These are phyloP conservation scores for Grifola frondosa DNA, from an alignment of 1,284 basidiomycete genomes.

Conservation along the genomic window DNA sequence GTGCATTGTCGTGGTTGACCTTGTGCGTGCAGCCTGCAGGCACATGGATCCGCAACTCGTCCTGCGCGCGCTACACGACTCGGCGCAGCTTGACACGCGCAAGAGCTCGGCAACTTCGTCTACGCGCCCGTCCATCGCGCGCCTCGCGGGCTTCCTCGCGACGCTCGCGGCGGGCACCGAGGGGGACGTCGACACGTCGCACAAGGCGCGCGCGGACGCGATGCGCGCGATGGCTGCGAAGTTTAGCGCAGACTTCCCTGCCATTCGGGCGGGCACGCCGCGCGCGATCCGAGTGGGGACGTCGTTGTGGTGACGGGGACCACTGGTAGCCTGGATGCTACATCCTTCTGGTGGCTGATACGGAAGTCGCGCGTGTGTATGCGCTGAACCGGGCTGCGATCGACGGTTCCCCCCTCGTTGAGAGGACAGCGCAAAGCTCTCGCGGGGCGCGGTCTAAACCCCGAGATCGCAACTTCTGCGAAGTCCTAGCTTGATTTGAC, in stretches of 20 bases:
- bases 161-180: slow-evolving; percentile 13
- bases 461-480: too few relatives aligned
- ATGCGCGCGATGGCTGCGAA: slow-evolving; percentile 14
- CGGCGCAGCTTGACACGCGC: slow-evolving; percentile 6
- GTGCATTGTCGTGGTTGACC: not conserved
- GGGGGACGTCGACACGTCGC: slow-evolving; percentile 14
- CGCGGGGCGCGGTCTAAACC: too few relatives aligned
- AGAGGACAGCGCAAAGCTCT: too few relatives aligned
- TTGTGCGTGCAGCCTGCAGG: slow-evolving; percentile 27
- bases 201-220: slow-evolving; percentile 14
- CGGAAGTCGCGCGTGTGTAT: slow-evolving; percentile 21
- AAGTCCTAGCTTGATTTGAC: too few relatives aligned
- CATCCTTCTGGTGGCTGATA: slow-evolving; percentile 21
- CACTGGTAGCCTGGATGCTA: slow-evolving; percentile 27
- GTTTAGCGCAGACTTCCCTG: slow-evolving; percentile 15
- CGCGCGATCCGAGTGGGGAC: slow-evolving; percentile 10
- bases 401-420: too few relatives aligned
- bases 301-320: slow-evolving; percentile 30
- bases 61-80: slow-evolving; percentile 22
- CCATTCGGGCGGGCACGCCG: too few relatives aligned
- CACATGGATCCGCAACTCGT: slow-evolving; percentile 37
- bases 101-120: slow-evolving; percentile 32
- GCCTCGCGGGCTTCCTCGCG: slow-evolving; percentile 27
- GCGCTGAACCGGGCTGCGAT: slow-evolving; percentile 25
- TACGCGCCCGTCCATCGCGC: slow-evolving; percentile 35